Percentiles rank a stretch among this genome's conserved stretches.
Conservation (phyloP, 768 basidiomycete species). For the Mycena vitilis region DNA sequence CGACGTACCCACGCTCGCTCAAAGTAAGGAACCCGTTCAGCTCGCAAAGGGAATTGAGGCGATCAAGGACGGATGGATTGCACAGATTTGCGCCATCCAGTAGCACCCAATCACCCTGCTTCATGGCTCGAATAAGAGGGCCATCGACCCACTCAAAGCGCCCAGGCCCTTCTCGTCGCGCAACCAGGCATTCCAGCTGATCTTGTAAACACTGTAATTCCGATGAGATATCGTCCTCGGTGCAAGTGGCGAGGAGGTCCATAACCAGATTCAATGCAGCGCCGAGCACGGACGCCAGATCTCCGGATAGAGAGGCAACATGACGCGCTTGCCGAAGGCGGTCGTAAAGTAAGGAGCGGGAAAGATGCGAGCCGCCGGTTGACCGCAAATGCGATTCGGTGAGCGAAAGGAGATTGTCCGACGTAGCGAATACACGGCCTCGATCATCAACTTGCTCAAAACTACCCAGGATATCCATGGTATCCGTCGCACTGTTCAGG, state of each 20-base stretch:
- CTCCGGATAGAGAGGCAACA: conserved; percentile 26
- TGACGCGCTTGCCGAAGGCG: conserved; percentile 36
- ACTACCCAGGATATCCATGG: conserved; percentile 92
- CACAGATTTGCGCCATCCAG: conserved; percentile 96
- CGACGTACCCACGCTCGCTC: conserved; percentile 88
- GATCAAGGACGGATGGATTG: conserved; percentile 94
- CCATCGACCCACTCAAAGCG: conserved; percentile 97
- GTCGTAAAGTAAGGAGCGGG: conserved; percentile 36
- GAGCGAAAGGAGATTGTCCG: conserved; percentile 54
- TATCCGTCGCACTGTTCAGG: conserved; percentile 89
- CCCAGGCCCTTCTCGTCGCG: conserved; percentile 50
- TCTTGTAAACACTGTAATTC: conserved; percentile 25
- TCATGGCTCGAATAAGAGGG: conserved; percentile 87
- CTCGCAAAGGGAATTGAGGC: conserved; percentile 97
- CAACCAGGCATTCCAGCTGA: conserved; percentile 40
- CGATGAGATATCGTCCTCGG: conserved; percentile 32
- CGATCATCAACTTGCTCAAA: conserved; percentile 89
- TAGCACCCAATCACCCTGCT: conserved; percentile 88
- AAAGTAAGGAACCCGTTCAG: conserved; percentile 83
- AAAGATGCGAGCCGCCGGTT: conserved; percentile 43
- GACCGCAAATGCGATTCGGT: conserved; percentile 55
- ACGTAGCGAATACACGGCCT: conserved; percentile 51
- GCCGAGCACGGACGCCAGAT: conserved; percentile 38
- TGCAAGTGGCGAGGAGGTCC: conserved; percentile 36
- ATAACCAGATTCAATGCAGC: conserved; percentile 44